Evolutionary conservation across 2,329 filamentous ascomycete genomes (phyloP).

Genomic region (Colletotrichum liaoningense): DNA sequence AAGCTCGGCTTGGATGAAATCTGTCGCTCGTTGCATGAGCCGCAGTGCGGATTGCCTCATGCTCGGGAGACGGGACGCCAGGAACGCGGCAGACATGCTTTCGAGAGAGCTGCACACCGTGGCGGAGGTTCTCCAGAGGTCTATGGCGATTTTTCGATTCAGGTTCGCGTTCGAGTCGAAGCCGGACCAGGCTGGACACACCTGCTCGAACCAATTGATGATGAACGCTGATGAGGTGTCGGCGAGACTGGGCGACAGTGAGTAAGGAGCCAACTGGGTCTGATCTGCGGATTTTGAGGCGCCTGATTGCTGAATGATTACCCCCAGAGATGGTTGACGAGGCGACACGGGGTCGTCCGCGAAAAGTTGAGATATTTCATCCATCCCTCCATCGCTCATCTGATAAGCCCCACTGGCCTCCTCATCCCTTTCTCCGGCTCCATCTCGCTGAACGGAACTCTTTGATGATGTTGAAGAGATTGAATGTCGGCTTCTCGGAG

Average conservation of each 20-base stretch:
- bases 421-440: background rate
- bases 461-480: slow-evolving; percentile 3
- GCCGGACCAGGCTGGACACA: slow-evolving; percentile 54
- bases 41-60: slow-evolving; percentile 48
- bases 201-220: slow-evolving; percentile 52
- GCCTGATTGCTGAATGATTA: background rate
- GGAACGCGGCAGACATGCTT: slow-evolving; percentile 53
- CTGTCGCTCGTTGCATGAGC: slow-evolving; percentile 48
- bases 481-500: slow-evolving; percentile 1
- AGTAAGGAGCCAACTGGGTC: slow-evolving; percentile 23
- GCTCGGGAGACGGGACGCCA: slow-evolving; percentile 48
- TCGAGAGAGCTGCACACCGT: slow-evolving; percentile 52
- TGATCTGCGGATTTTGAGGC: background rate
- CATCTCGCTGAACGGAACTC: background rate
- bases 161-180: slow-evolving; percentile 52
- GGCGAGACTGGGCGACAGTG: slow-evolving; percentile 36
- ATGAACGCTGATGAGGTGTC: slow-evolving; percentile 49
- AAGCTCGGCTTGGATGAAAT: slow-evolving; percentile 48
- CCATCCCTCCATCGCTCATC: background rate
- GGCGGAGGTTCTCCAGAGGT: slow-evolving; percentile 49
- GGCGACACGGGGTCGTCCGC: background rate
- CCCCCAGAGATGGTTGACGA: background rate
- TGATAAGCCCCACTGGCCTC: background rate
- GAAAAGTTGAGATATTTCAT: background rate
- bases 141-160: slow-evolving; percentile 51